A percentile compares a stretch with the other conserved stretches of the same genome.
phyloP scores from a whole-genome alignment of 164 flowering plant species.

The grape (Vitis vinifera) region ASM3070453v1 NC_081805.1:4679001-4679500 shows the following conservation, averaged over 20 bases:
- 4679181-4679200: conserved; percentile 91
- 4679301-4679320: neutral
- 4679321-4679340: neutral
- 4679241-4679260: neutral
- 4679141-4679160: conserved; percentile 72
- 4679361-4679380: conserved; percentile 70
- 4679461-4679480: conserved; percentile 70
- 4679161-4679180: conserved; percentile 82
- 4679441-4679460: conserved; percentile 61
- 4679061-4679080: conserved; percentile 47
- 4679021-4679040: neutral
- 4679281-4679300: neutral
- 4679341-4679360: conserved; percentile 3
- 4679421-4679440: conserved; percentile 80
- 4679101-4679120: conserved; percentile 72
- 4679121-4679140: conserved; percentile 75
- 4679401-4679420: conserved; percentile 78
- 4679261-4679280: neutral
- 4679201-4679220: conserved; percentile 38
- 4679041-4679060: neutral
- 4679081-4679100: conserved; percentile 80
- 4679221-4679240: neutral
- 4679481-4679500: conserved; percentile 63
- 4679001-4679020: neutral
- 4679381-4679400: conserved; percentile 80